Evolutionary conservation across 257 asterid genomes (phyloP), one percentile per base, ranked within the genome.

Genomic region (Nicotiana paniculata): DNA sequence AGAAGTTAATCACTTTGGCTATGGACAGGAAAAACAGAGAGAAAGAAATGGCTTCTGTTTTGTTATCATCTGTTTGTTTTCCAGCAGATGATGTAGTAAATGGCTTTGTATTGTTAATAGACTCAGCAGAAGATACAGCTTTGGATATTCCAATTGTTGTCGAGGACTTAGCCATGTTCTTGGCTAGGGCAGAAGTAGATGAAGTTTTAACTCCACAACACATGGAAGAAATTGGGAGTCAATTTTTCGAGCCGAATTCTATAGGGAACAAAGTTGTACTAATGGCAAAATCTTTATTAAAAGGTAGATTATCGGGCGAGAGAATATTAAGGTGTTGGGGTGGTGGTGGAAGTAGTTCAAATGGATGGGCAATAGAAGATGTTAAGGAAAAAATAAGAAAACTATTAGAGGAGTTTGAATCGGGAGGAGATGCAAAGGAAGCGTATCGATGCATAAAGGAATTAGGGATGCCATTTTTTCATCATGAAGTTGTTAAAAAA

Each of bases 1-100:
- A 96, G 93, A 96, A 89, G 82, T 81, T 93, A 83, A 89, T 96
- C 48, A 91, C 94, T 26, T 85, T 94, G 32, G 97, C 99, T 39
- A 96, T 96, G 99, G 99, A 96, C 51, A 88, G 97, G 80, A 96
- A 92, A 81, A 96, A 93, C 10, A 77, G 97, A n/a, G 98, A 93
- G 87, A 96, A 94, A 70, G 98, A 96, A 83, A 96, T 94, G 99
- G 99, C 99, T 55, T 94, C 98, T 10, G 89, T 94, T 26, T 75
- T 96, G 83, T 83, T 94, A 55, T 93, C 98, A 35, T 94, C 98
- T 17, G 57, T 93, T 75, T 88, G 96, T 80, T 91, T 96, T 5
- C 98, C 97, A 18, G 93, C 97, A 15, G 97, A 93, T 8, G 97
- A 94, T 80, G 93, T 94, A 59, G 95, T 92, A 6, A 85, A 83